phyloP scores from a whole-genome alignment of 345 rosid genomes.

The Garcia nutans region DNA sequence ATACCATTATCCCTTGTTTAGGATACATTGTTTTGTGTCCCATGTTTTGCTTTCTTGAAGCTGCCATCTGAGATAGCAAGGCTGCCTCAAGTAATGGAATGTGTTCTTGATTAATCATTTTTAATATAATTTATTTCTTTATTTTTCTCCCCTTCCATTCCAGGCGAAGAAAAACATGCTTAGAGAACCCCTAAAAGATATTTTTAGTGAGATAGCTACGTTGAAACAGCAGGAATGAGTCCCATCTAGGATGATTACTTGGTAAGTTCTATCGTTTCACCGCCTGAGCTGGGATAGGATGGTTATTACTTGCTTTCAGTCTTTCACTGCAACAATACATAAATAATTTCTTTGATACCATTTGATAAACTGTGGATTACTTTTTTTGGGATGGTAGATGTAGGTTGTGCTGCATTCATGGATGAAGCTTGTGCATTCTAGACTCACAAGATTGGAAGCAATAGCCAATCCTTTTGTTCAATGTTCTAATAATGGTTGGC shows the following conservation, averaged over 20 bases:
- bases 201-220: constrained; percentile 38
- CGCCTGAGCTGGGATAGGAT: constrained; percentile 3
- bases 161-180: constrained; percentile 46
- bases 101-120: constrained; percentile 6
- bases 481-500: neutral
- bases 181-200: constrained; percentile 38
- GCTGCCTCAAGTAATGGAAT: neutral
- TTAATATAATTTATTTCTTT: neutral
- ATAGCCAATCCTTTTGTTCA: constrained; percentile 1
- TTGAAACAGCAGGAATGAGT: constrained; percentile 29
- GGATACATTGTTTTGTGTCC: neutral
- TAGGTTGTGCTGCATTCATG: neutral
- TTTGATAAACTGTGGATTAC: neutral
- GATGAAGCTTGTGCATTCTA: constrained; percentile 8
- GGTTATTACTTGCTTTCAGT: neutral
- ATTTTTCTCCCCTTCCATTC: constrained; percentile 1
- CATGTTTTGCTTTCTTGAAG: neutral
- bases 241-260: neutral
- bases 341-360: neutral
- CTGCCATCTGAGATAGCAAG: neutral
- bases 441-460: neutral
- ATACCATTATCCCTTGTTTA: neutral
- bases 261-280: constrained; percentile 4
- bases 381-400: neutral
- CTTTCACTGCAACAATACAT: neutral